Conservation (phyloP, 352 stramenopile species). For the Globisporangium lucens region DNA sequence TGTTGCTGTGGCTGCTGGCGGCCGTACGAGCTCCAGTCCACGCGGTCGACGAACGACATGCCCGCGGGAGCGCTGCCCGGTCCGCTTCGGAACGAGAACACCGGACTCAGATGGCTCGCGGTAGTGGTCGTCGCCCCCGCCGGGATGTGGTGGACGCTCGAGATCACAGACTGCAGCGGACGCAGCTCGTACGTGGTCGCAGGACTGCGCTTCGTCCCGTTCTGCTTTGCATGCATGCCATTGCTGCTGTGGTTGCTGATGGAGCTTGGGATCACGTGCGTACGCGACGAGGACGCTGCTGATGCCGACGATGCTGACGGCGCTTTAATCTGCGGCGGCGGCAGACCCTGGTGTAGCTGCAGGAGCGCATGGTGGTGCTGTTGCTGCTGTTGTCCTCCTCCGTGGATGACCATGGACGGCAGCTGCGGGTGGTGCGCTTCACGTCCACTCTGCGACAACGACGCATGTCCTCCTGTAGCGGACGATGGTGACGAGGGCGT, state of each 20-base stretch:
- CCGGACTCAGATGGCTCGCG: slow-evolving; percentile 16
- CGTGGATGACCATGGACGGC: slow-evolving; percentile 11
- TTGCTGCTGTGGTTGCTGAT: slow-evolving; percentile 5
- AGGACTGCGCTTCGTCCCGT: slow-evolving; percentile 16
- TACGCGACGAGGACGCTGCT: neutral
- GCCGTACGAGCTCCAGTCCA: slow-evolving; percentile 34
- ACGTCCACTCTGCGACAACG: neutral
- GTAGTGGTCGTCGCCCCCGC: slow-evolving; percentile 11
- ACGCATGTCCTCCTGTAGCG: slow-evolving; percentile 2
- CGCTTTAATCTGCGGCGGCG: neutral
- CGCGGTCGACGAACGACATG: slow-evolving; percentile 20
- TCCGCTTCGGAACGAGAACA: slow-evolving; percentile 18
- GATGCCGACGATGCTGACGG: neutral
- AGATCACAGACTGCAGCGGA: slow-evolving; percentile 37
- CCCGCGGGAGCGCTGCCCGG: slow-evolving; percentile 14
- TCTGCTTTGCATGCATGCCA: neutral
- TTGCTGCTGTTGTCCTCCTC: neutral
- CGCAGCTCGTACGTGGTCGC: slow-evolving; percentile 41
- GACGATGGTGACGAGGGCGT: neutral
- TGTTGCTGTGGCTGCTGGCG: slow-evolving; percentile 15
- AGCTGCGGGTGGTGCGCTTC: neutral
- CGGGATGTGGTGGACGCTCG: slow-evolving; percentile 13
- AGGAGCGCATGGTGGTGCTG: slow-evolving; percentile 15
- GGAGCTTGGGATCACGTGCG: neutral
- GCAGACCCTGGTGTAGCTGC: slow-evolving; percentile 11